Percentiles rank a stretch among this genome's conserved stretches.
Conservation (phyloP, 1,139 yeast species). For the Kodamaea suecica region DNA sequence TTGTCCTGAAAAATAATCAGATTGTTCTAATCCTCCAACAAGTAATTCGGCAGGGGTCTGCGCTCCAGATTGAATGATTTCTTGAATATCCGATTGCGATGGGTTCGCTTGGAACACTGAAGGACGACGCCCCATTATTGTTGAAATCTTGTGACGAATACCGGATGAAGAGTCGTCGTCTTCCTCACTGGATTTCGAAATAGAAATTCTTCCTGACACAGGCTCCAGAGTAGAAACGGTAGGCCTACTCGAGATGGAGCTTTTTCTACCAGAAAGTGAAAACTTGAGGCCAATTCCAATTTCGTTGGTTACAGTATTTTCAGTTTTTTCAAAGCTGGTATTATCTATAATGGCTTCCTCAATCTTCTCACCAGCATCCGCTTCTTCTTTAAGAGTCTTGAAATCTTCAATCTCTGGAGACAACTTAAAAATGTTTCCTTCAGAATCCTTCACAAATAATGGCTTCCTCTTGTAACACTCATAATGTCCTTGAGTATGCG, state of each 20-base stretch:
- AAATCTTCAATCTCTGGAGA: slow-evolving; percentile 38
- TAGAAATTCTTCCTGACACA: background rate
- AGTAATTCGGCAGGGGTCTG: slow-evolving; percentile 45
- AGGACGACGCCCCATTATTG: slow-evolving; percentile 45
- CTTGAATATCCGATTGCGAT: slow-evolving; percentile 36
- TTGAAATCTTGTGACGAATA: slow-evolving; percentile 37
- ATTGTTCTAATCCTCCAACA: slow-evolving; percentile 30
- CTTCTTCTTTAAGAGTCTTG: background rate
- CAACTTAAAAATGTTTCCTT: slow-evolving; percentile 46
- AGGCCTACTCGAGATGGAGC: background rate
- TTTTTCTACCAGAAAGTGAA: background rate
- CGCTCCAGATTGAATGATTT: slow-evolving; percentile 38
- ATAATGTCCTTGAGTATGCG: slow-evolving; percentile 88
- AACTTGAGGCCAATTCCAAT: background rate
- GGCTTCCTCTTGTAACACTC: slow-evolving; percentile 78
- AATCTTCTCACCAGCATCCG: background rate
- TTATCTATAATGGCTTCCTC: background rate
- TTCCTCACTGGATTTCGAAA: background rate
- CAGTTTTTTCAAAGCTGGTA: background rate
- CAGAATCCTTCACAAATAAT: slow-evolving; percentile 48
- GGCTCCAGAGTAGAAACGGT: no score
- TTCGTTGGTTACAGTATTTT: background rate
- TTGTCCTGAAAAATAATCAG: slow-evolving; percentile 16
- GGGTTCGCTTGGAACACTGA: slow-evolving; percentile 43
- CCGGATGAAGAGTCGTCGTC: slow-evolving; percentile 3